Evolutionary conservation across 2,329 filamentous ascomycete genomes (phyloP).

Genomic region (Seiridium cupressi): DNA sequence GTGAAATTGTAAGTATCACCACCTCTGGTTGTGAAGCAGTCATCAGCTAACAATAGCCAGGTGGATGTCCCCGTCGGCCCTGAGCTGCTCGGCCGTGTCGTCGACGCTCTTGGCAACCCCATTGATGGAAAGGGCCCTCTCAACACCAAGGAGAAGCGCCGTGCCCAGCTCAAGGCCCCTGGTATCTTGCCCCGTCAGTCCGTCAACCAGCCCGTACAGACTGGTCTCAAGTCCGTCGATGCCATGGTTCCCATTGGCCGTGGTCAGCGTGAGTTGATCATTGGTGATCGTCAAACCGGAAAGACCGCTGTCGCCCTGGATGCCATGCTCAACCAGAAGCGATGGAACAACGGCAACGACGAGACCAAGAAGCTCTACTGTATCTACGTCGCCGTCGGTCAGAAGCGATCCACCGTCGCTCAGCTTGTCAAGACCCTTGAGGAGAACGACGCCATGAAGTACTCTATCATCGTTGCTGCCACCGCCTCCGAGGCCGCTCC

Average conservation of each 20-base stretch:
- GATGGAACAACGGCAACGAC: slow-evolving; percentile 86
- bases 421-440: slow-evolving; percentile 99
- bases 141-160: slow-evolving; percentile 86
- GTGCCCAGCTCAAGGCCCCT: slow-evolving; percentile 98
- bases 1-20: slow-evolving; percentile 80
- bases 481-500: slow-evolving; percentile 97
- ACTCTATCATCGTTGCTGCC: slow-evolving; percentile 88
- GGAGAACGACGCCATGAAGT: slow-evolving; percentile 99
- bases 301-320: slow-evolving; percentile 99
- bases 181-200: slow-evolving; percentile 96
- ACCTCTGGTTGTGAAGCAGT: background rate
- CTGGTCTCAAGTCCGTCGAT: slow-evolving; percentile 98
- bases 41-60: slow-evolving; percentile 41
- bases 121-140: slow-evolving; percentile 99
- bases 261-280: slow-evolving; percentile 99
- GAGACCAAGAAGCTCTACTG: slow-evolving; percentile 99
- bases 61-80: slow-evolving; percentile 94
- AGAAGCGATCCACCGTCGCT: slow-evolving; percentile 99
- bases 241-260: slow-evolving; percentile 99
- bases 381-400: slow-evolving; percentile 97
- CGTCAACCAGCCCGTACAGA: slow-evolving; percentile 98
- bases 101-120: slow-evolving; percentile 98
- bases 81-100: slow-evolving; percentile 94
- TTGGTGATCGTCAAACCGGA: slow-evolving; percentile 99
- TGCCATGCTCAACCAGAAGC: slow-evolving; percentile 98